phyloP scores from a whole-genome alignment of 1,284 basidiomycete species.

The Boletus calvinii region DNA sequence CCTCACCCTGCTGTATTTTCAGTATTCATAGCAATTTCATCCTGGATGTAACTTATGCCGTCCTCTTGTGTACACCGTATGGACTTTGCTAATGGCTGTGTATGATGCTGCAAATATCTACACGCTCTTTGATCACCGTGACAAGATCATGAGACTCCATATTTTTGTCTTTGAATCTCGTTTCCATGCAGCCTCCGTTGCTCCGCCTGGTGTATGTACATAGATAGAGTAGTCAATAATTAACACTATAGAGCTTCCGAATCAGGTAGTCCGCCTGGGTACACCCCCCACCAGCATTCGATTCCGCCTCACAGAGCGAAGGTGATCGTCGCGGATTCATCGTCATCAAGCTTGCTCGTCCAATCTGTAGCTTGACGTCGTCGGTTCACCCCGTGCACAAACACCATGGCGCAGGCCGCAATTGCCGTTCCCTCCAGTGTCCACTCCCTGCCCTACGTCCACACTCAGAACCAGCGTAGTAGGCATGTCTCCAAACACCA shows the following conservation, averaged over 20 bases:
- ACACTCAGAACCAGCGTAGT: slow-evolving; percentile 33
- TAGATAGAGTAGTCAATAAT: slow-evolving; percentile 13
- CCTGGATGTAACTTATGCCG: not conserved
- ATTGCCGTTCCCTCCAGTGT: slow-evolving; percentile 17
- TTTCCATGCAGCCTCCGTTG: too few relatives aligned
- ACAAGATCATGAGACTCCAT: not conserved
- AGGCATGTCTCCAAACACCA: slow-evolving; percentile 50
- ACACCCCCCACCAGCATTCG: slow-evolving; percentile 12
- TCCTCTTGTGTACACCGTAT: slow-evolving; percentile 7
- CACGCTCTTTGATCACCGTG: not conserved
- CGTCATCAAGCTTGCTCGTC: slow-evolving; percentile 6
- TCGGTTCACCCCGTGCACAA: slow-evolving; percentile 1
- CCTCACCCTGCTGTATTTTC: slow-evolving; percentile 12
- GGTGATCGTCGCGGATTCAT: slow-evolving; percentile 32
- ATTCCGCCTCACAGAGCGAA: slow-evolving; percentile 21
- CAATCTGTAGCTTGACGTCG: slow-evolving; percentile 13
- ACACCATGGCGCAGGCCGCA: slow-evolving; percentile 31
- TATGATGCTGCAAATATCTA: too few relatives aligned
- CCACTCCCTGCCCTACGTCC: slow-evolving; percentile 30
- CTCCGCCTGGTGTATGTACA: not conserved
- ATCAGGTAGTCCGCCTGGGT: slow-evolving; percentile 25
- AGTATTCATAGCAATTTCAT: slow-evolving; percentile 13
- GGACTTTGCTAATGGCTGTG: slow-evolving; percentile 12
- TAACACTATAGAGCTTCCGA: slow-evolving; percentile 19
- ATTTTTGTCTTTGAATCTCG: not conserved